These are phyloP conservation scores for Westerdykella aurantiaca DNA, from an alignment of 2,329 filamentous ascomycete species.

Conservation along the genomic window DNA sequence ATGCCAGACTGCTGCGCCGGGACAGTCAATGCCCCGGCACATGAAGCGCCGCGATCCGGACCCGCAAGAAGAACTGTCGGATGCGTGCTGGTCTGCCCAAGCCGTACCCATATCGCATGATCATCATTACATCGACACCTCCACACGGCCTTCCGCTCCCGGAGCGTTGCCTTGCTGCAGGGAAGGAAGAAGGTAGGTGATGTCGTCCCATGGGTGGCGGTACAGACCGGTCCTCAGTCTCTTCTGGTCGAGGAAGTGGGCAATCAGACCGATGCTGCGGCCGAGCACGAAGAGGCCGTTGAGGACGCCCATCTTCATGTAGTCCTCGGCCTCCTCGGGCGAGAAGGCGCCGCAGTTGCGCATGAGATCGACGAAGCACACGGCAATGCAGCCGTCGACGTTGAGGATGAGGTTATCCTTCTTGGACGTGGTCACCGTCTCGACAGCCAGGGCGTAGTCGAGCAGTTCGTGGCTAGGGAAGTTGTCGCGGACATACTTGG, in stretches of 20 bases:
- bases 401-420: conserved; percentile 99
- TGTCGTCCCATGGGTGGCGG: conserved; percentile 80
- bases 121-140: conserved; percentile 35
- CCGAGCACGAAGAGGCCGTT: conserved; percentile 99
- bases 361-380: conserved; percentile 97
- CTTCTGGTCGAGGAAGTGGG: conserved; percentile 99
- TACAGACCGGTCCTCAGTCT: conserved; percentile 95
- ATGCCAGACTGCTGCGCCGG: no score
- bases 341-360: conserved; percentile 98
- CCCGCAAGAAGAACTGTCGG: no score
- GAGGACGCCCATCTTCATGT: conserved; percentile 97
- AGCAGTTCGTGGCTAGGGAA: conserved; percentile 98
- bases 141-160: conserved; percentile 39
- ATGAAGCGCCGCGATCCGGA: no score
- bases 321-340: conserved; percentile 93
- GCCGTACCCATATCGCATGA: conserved; percentile 12
- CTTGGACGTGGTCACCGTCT: conserved; percentile 98
- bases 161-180: conserved; percentile 33
- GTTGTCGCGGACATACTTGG: conserved; percentile 96
- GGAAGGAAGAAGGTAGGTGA: conserved; percentile 39
- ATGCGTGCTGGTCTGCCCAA: no score
- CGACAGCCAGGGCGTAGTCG: conserved; percentile 96
- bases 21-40: no score
- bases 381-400: conserved; percentile 95
- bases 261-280: conserved; percentile 96